Percentiles rank a stretch among this genome's conserved stretches.
These are phyloP conservation scores for Kernera saxatilis DNA, from an alignment of 345 rosid species.

Conservation along the genomic window DNA sequence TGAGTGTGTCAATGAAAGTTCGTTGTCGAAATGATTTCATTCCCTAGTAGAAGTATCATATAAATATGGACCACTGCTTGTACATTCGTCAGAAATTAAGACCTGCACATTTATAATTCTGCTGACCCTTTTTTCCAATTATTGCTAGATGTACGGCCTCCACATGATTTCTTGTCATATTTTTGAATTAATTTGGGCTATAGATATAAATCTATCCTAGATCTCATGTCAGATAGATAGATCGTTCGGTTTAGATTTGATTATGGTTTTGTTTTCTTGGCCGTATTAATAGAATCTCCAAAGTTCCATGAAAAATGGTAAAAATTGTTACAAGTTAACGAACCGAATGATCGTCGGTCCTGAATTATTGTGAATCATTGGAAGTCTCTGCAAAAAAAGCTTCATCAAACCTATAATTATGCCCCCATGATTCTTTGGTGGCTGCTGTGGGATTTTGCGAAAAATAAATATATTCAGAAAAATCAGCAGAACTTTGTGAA, in stretches of 20 bases:
- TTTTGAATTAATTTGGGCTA: neutral
- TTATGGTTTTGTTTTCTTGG: neutral
- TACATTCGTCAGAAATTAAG: slow-evolving; percentile 32
- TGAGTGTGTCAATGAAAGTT: slow-evolving; percentile 28
- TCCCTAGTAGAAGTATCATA: slow-evolving; percentile 32
- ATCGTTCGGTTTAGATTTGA: neutral
- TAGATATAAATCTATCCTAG: slow-evolving; percentile 4
- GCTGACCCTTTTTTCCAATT: slow-evolving; percentile 30
- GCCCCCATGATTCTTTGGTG: neutral
- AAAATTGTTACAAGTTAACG: neutral
- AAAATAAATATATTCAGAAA: neutral
- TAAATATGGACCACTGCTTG: slow-evolving; percentile 43
- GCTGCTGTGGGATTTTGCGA: neutral
- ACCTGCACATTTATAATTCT: slow-evolving; percentile 34
- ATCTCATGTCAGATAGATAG: slow-evolving; percentile 21
- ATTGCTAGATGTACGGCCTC: slow-evolving; percentile 30
- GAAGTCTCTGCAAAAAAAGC: neutral
- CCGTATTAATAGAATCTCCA: neutral
- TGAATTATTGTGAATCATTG: neutral
- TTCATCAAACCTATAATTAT: neutral
- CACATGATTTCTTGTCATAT: slow-evolving; percentile 21
- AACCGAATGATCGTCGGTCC: neutral
- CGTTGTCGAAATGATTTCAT: slow-evolving; percentile 35
- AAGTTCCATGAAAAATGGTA: neutral
- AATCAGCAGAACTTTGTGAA: neutral